These are phyloP conservation scores for Fusarium drepaniforme DNA, from an alignment of 2,329 filamentous ascomycete genomes.

Conservation along the genomic window DNA sequence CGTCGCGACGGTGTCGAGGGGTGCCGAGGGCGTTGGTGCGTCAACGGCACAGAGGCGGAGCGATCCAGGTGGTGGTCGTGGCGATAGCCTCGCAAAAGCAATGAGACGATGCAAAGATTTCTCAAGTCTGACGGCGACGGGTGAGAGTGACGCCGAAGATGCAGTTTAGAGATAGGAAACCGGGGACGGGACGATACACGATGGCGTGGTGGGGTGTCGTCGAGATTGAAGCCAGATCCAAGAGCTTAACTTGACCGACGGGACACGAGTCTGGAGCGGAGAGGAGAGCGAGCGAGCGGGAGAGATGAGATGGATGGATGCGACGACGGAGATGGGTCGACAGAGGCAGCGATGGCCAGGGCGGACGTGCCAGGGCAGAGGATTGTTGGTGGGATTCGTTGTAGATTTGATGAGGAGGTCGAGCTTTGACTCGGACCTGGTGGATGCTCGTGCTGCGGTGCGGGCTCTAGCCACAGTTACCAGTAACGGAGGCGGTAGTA, in stretches of 20 bases:
- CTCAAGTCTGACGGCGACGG: neutral
- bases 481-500: constrained; percentile 14
- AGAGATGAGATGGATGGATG: constrained; percentile 23
- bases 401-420: constrained; percentile 38
- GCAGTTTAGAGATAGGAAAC: constrained; percentile 18
- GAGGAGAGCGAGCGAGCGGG: constrained; percentile 16
- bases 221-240: constrained; percentile 38
- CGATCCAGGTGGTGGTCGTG: constrained; percentile 13
- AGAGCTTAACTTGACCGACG: constrained; percentile 25
- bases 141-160: constrained; percentile 11
- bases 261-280: constrained; percentile 8
- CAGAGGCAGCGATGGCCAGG: constrained; percentile 17
- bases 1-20: constrained; percentile 34
- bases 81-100: constrained; percentile 28
- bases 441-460: constrained; percentile 17
- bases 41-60: constrained; percentile 38
- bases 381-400: constrained; percentile 30
- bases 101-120: constrained; percentile 12
- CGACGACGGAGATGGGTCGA: constrained; percentile 34
- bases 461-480: constrained; percentile 24
- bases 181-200: constrained; percentile 16
- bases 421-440: constrained; percentile 36
- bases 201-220: constrained; percentile 41
- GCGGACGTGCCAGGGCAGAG: constrained; percentile 23
- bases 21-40: constrained; percentile 30